phyloP scores from a whole-genome alignment of 2,329 filamentous ascomycete genomes.

The Aspergillus flavus region DNA sequence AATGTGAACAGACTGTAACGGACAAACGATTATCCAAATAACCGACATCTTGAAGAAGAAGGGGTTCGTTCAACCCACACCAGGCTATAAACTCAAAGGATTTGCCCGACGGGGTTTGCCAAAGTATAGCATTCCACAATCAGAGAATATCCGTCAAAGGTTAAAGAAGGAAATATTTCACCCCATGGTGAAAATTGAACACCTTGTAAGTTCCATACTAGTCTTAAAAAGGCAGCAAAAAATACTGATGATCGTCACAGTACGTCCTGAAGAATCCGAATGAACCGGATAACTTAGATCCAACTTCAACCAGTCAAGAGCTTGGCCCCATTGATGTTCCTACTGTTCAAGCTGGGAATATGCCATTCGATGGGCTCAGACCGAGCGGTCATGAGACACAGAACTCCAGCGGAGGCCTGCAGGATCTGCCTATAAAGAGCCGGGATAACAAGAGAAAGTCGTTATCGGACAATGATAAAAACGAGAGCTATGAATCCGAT shows the following conservation, averaged over 20 bases:
- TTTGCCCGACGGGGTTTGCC: constrained; percentile 33
- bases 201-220: constrained; percentile 29
- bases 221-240: neutral
- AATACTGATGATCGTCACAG: constrained; percentile 16
- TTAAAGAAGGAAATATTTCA: constrained; percentile 33
- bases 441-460: neutral
- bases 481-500: neutral
- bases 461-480: neutral
- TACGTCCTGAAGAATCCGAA: constrained; percentile 10
- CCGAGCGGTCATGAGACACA: neutral
- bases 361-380: neutral
- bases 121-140: constrained; percentile 27
- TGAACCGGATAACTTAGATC: neutral
- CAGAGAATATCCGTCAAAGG: constrained; percentile 20
- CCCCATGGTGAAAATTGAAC: constrained; percentile 35
- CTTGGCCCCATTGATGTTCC: neutral
- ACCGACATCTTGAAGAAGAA: constrained; percentile 32
- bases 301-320: neutral
- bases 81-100: constrained; percentile 34
- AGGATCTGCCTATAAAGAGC: neutral
- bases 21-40: constrained; percentile 31
- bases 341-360: neutral
- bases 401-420: neutral
- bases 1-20: constrained; percentile 32
- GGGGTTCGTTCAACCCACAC: constrained; percentile 29